These are phyloP conservation scores for Rehmannia glutinosa DNA, from an alignment of 257 asterid genomes.

Conservation along the genomic window DNA sequence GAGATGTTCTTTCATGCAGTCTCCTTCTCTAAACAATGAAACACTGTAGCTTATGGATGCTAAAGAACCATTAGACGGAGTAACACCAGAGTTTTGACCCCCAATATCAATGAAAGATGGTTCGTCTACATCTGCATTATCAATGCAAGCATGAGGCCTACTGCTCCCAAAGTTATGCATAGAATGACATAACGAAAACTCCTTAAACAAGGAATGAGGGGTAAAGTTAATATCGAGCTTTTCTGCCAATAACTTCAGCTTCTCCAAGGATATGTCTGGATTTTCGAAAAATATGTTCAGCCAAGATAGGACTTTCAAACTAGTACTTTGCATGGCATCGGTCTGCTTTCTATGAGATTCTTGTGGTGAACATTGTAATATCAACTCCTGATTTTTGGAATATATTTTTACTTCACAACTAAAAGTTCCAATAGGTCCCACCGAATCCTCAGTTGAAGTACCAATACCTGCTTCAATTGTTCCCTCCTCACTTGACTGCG, in stretches of 20 bases:
- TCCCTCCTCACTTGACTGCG: constrained; percentile 32
- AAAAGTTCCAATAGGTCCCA: constrained; percentile 33
- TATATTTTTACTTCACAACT: constrained; percentile 58
- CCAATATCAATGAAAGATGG: constrained; percentile 24
- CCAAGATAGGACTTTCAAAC: constrained; percentile 75
- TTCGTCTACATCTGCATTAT: constrained; percentile 20
- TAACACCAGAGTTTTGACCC: constrained; percentile 46
- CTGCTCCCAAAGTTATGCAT: constrained; percentile 39
- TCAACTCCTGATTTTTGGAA: constrained; percentile 55
- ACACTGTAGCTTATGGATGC: constrained; percentile 59
- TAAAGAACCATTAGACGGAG: constrained; percentile 67
- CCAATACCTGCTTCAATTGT: constrained; percentile 26
- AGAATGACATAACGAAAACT: constrained; percentile 40
- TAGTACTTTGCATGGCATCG: constrained; percentile 64
- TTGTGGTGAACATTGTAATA: constrained; percentile 62
- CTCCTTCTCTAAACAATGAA: constrained; percentile 46
- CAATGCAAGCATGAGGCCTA: constrained; percentile 15
- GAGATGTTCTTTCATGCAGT: constrained; percentile 48
- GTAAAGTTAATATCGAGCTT: constrained; percentile 50
- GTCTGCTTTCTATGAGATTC: constrained; percentile 60
- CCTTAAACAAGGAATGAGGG: constrained; percentile 38
- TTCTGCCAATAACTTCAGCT: constrained; percentile 42
- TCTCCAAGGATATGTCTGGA: constrained; percentile 38
- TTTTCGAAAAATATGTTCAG: constrained; percentile 51
- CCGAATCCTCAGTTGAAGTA: constrained; percentile 22